These are phyloP conservation scores for Panaeolus cyanescens DNA, from an alignment of 768 basidiomycete species.

Conservation along the genomic window DNA sequence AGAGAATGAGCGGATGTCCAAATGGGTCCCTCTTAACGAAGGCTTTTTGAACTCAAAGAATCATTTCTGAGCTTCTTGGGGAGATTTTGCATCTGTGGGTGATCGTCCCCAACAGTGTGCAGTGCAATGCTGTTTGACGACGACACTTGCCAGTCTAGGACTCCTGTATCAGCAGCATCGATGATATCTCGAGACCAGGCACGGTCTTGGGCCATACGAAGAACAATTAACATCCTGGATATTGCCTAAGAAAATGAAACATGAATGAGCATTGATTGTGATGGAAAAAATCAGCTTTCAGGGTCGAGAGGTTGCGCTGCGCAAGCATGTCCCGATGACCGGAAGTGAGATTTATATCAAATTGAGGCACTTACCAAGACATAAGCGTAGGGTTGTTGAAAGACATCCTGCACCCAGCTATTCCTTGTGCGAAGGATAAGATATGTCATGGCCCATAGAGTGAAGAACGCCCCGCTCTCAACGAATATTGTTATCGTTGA, in stretches of 20 bases:
- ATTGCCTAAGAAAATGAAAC: conserved; percentile 22
- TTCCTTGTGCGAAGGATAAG: conserved; percentile 24
- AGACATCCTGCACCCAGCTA: conserved; percentile 28
- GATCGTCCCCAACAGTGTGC: background rate
- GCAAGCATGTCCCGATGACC: background rate
- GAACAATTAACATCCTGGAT: conserved; percentile 39
- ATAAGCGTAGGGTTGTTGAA: conserved; percentile 32
- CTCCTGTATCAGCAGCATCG: conserved; percentile 28
- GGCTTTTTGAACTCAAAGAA: conserved; percentile 19
- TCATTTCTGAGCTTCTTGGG: conserved; percentile 22
- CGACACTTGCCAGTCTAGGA: conserved; percentile 41
- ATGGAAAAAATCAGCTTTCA: background rate
- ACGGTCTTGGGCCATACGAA: conserved; percentile 40
- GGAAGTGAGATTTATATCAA: background rate
- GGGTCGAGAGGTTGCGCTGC: background rate
- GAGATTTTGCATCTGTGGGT: conserved; percentile 12
- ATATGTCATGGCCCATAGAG: conserved; percentile 32
- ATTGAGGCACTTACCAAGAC: conserved; percentile 26
- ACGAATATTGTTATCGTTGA: conserved; percentile 35
- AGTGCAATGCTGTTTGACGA: conserved; percentile 34
- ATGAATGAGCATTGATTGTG: background rate
- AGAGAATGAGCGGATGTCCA: background rate
- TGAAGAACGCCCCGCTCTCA: conserved; percentile 41
- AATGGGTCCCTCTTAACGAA: background rate
- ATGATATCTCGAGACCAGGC: conserved; percentile 41